Conservation (phyloP, 2,329 filamentous ascomycete genomes). For the Fusarium veterinarium region DNA sequence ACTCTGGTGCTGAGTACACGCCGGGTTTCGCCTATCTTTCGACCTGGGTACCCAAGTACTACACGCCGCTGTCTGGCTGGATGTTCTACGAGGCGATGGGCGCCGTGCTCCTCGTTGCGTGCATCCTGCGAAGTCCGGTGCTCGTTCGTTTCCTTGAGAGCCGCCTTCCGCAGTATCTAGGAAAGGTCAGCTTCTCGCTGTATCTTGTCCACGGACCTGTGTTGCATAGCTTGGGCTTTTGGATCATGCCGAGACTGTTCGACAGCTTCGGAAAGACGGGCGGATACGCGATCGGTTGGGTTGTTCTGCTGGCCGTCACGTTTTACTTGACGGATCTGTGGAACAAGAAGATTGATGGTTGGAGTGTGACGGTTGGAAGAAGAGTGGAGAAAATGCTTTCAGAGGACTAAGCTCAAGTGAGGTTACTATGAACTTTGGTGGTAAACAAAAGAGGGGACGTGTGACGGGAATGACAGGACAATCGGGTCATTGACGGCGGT, state of each 20-base stretch:
- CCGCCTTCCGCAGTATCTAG: constrained; percentile 51
- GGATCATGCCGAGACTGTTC: constrained; percentile 60
- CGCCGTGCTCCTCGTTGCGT: constrained; percentile 51
- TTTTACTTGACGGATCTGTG: constrained; percentile 52
- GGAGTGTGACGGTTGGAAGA: constrained; percentile 53
- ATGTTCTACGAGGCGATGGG: constrained; percentile 55
- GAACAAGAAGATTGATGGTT: constrained; percentile 51
- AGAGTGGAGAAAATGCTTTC: constrained; percentile 46
- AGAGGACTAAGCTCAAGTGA: constrained; percentile 13
- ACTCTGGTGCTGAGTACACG: constrained; percentile 53
- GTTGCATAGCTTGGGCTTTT: constrained; percentile 69
- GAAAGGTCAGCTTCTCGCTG: constrained; percentile 55
- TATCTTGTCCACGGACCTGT: constrained; percentile 65
- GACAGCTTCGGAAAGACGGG: constrained; percentile 48
- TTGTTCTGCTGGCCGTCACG: constrained; percentile 46
- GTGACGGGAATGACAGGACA: not conserved
- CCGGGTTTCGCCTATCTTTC: constrained; percentile 52
- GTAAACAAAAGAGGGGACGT: not conserved
- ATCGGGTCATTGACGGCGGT: not conserved
- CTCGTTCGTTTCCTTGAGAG: constrained; percentile 48
- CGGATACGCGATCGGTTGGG: constrained; percentile 50
- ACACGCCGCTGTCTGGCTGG: constrained; percentile 52
- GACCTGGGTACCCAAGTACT: constrained; percentile 51
- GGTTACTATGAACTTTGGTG: not conserved
- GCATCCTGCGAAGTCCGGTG: constrained; percentile 49